phyloP scores from a whole-genome alignment of 495 filamentous ascomycete species.

The Lasiosphaeria ovina region DNA sequence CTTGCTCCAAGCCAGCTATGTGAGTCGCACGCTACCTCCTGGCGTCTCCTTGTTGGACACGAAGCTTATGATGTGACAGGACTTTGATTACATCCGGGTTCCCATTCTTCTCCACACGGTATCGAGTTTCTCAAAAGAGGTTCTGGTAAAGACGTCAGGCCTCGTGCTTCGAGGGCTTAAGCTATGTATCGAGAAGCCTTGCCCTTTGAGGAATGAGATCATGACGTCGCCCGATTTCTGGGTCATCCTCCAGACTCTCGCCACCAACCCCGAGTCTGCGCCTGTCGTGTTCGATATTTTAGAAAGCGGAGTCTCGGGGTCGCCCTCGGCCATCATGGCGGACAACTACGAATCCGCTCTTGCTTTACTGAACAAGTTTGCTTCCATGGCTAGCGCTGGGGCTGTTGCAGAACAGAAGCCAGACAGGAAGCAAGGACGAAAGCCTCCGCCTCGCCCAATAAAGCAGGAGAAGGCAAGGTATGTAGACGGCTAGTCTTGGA shows the following conservation, averaged over 20 bases:
- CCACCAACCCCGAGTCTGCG: constrained; percentile 63
- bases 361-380: constrained; percentile 82
- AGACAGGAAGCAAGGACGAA: constrained; percentile 56
- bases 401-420: constrained; percentile 75
- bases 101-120: constrained; percentile 93
- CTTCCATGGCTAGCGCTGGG: constrained; percentile 78
- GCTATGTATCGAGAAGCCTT: constrained; percentile 72
- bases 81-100: constrained; percentile 85
- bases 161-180: constrained; percentile 75
- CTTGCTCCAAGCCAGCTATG: constrained; percentile 82
- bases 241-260: constrained; percentile 79
- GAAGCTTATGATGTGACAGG: constrained; percentile 46
- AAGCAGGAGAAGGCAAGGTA: constrained; percentile 62
- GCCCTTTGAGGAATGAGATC: constrained; percentile 81
- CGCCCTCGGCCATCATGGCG: constrained; percentile 75
- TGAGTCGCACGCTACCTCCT: constrained; percentile 44
- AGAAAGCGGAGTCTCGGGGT: constrained; percentile 63
- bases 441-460: constrained; percentile 39
- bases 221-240: constrained; percentile 97
- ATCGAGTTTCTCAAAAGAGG: constrained; percentile 76
- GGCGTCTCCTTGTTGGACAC: neutral
- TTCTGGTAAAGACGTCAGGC: constrained; percentile 70
- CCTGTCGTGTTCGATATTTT: constrained; percentile 80
- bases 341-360: constrained; percentile 93
- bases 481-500: constrained; percentile 27